Evolutionary conservation across 768 basidiomycete species (phyloP).

Genomic region (Crucibulum laeve): DNA sequence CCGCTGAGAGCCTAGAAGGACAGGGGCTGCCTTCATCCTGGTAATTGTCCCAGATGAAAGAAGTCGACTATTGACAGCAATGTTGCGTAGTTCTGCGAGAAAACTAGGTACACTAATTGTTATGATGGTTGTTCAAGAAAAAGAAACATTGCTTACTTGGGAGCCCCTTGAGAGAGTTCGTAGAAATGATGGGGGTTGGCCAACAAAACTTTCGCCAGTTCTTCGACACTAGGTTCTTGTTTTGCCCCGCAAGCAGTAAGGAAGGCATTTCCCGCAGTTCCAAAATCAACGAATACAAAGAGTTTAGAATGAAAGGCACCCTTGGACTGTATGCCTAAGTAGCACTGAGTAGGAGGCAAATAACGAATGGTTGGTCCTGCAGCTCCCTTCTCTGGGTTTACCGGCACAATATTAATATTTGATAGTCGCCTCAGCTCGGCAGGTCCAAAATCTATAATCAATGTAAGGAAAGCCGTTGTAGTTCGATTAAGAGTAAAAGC

Average conservation of each 20-base stretch:
- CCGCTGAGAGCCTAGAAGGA: constrained; percentile 73
- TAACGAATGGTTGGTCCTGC: constrained; percentile 30
- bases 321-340: constrained; percentile 49
- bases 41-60: constrained; percentile 46
- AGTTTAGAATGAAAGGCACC: constrained; percentile 72
- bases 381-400: constrained; percentile 25
- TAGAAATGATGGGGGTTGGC: constrained; percentile 70
- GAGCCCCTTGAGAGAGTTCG: constrained; percentile 61
- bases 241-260: constrained; percentile 84
- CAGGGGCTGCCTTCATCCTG: constrained; percentile 66
- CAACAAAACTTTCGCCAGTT: constrained; percentile 68
- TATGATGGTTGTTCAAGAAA: background rate
- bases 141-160: constrained; percentile 43
- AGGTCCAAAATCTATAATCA: constrained; percentile 49
- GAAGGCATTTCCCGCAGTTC: constrained; percentile 75
- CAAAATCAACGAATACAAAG: constrained; percentile 90
- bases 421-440: constrained; percentile 56
- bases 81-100: constrained; percentile 74
- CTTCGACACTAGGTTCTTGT: constrained; percentile 81
- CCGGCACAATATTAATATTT: constrained; percentile 63
- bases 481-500: background rate
- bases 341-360: constrained; percentile 65
- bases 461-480: background rate
- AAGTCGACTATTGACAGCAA: constrained; percentile 72
- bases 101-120: constrained; percentile 44